A percentile compares a stretch with the other conserved stretches of the same genome.
These are phyloP conservation scores for Galeopsis tetrahit DNA, from an alignment of 257 asterid species.

Conservation along the genomic window DNA sequence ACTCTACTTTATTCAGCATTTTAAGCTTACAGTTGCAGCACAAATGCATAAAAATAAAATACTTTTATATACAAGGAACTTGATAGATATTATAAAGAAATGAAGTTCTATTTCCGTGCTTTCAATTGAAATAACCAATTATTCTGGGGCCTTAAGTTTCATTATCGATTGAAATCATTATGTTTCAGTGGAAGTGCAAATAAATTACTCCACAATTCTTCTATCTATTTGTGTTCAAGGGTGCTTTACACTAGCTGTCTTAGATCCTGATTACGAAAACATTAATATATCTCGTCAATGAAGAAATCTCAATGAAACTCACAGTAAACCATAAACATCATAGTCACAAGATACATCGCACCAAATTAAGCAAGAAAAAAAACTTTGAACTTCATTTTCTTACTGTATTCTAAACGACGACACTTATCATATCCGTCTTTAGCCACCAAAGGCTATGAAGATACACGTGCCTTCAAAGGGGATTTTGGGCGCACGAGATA, in stretches of 20 bases:
- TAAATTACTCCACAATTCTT: no score
- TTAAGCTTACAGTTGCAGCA: not conserved
- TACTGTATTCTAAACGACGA: not conserved
- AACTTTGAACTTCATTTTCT: not conserved
- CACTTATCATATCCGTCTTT: not conserved
- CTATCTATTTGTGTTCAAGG: not conserved
- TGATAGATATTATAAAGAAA: no score
- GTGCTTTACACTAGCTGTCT: not conserved
- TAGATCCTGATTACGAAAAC: not conserved
- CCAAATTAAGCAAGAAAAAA: not conserved
- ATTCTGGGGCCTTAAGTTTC: not conserved
- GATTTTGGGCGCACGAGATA: not conserved
- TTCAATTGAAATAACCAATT: not conserved
- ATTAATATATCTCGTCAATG: not conserved
- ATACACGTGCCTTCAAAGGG: not conserved
- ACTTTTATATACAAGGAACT: not conserved
- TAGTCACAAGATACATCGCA: not conserved
- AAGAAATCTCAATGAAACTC: not conserved
- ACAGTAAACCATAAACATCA: not conserved
- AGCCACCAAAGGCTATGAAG: not conserved
- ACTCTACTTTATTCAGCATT: no score
- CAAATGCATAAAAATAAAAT: not conserved
- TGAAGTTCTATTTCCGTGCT: not conserved
- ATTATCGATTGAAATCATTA: no score
- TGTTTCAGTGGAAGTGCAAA: no score